Conservation (phyloP, 2,329 filamentous ascomycete genomes). For the Allantophomopsis lycopodina region DNA sequence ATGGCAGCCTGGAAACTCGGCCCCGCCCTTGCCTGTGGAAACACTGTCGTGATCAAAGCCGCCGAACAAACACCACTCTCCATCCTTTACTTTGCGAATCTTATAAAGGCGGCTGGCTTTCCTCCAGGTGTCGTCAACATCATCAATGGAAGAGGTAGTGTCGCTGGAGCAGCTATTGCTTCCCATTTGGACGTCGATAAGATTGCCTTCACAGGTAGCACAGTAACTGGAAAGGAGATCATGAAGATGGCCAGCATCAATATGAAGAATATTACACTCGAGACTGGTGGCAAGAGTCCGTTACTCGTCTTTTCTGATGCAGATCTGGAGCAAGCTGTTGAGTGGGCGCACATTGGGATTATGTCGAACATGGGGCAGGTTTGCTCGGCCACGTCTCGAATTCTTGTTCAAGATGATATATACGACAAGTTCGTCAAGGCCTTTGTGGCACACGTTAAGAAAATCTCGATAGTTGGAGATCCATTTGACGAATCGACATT, state of each 20-base stretch:
- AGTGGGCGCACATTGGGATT: slow-evolving; percentile 37
- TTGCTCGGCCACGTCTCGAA: slow-evolving; percentile 51
- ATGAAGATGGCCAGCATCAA: slow-evolving; percentile 53
- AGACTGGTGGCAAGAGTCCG: slow-evolving; percentile 51
- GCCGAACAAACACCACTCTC: slow-evolving; percentile 56
- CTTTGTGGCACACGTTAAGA: slow-evolving; percentile 45
- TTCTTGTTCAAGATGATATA: slow-evolving; percentile 47
- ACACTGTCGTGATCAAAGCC: slow-evolving; percentile 50
- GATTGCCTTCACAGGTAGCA: slow-evolving; percentile 68
- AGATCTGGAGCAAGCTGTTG: slow-evolving; percentile 47
- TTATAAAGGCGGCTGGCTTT: slow-evolving; percentile 62
- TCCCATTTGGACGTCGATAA: slow-evolving; percentile 59
- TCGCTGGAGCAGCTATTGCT: slow-evolving; percentile 55
- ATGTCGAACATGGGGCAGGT: slow-evolving; percentile 41
- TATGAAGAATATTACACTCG: slow-evolving; percentile 47
- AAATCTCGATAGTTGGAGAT: slow-evolving; percentile 52
- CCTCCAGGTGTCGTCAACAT: slow-evolving; percentile 69
- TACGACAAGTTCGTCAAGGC: slow-evolving; percentile 48
- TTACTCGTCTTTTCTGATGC: slow-evolving; percentile 47
- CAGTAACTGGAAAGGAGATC: slow-evolving; percentile 53
- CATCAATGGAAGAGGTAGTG: slow-evolving; percentile 55
- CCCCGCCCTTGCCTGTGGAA: slow-evolving; percentile 49
- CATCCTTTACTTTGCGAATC: slow-evolving; percentile 47
- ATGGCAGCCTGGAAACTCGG: slow-evolving; percentile 73
- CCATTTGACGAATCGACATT: slow-evolving; percentile 57